phyloP scores from a whole-genome alignment of 2,329 filamentous ascomycete genomes.

The Bipolaris oryzae region DNA sequence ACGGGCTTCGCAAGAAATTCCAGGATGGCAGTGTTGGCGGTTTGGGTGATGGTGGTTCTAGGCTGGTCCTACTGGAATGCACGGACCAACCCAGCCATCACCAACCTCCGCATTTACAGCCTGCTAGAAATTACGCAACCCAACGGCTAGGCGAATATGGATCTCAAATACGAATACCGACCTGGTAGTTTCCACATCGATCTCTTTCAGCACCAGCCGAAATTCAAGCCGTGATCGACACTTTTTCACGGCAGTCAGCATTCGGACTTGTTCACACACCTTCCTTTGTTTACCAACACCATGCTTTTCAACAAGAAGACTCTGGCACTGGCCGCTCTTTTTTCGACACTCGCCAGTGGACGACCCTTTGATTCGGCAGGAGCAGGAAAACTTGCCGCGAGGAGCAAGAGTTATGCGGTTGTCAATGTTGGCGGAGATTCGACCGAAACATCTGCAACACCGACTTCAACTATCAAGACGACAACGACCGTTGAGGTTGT shows the following conservation, averaged over 20 bases:
- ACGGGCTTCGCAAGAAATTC: not conserved
- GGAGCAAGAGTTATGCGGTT: slow-evolving; percentile 46
- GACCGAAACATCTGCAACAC: slow-evolving; percentile 23
- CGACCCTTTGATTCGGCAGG: slow-evolving; percentile 34
- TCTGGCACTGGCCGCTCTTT: slow-evolving; percentile 28
- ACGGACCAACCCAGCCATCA: slow-evolving; percentile 31
- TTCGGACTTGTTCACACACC: slow-evolving; percentile 11
- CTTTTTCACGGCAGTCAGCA: slow-evolving; percentile 15
- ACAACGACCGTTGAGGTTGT: slow-evolving; percentile 39
- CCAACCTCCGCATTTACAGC: slow-evolving; percentile 42
- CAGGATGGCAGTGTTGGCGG: slow-evolving; percentile 1
- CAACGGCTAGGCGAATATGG: slow-evolving; percentile 24
- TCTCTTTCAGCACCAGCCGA: slow-evolving; percentile 17
- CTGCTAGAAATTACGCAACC: slow-evolving; percentile 27
- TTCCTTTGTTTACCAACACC: slow-evolving; percentile 18
- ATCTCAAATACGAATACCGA: slow-evolving; percentile 24
- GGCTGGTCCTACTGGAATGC: slow-evolving; percentile 7
- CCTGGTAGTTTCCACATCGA: slow-evolving; percentile 13
- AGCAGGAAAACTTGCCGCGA: slow-evolving; percentile 24
- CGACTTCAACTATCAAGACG: slow-evolving; percentile 31
- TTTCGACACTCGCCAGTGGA: slow-evolving; percentile 30
- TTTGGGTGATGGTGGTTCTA: slow-evolving; percentile 4
- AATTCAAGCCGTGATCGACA: slow-evolving; percentile 14
- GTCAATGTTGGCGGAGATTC: slow-evolving; percentile 50
- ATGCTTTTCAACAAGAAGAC: slow-evolving; percentile 37